Evolutionary conservation across 1,139 yeast genomes (phyloP).

Genomic region (Sporopachydermia cereana): DNA sequence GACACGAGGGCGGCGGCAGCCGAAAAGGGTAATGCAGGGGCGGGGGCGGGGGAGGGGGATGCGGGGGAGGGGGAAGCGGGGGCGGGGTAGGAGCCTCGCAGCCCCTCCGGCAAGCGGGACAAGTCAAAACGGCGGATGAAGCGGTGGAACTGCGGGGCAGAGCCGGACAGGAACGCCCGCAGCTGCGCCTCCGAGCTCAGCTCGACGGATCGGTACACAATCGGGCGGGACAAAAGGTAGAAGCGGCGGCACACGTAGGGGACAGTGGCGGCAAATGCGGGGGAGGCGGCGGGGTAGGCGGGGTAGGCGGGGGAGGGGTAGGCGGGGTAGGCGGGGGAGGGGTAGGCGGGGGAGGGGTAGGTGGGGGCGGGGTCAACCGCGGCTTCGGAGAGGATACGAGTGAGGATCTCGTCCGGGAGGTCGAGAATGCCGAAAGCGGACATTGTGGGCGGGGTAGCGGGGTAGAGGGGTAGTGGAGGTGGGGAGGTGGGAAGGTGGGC

Average conservation of each 20-base stretch:
- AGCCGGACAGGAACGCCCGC: not conserved
- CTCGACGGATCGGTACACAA: not conserved
- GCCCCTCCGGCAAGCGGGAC: not conserved
- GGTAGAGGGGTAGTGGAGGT: too few species aligned
- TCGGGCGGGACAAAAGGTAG: not conserved
- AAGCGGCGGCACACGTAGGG: constrained; percentile 1
- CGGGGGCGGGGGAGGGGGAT: not conserved
- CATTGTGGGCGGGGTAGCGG: too few species aligned
- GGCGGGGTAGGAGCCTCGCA: not conserved
- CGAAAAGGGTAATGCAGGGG: not conserved
- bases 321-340: too few species aligned
- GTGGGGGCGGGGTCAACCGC: not conserved
- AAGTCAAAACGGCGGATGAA: not conserved
- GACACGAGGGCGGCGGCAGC: not conserved
- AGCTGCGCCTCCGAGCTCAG: not conserved
- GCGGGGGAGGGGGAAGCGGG: not conserved
- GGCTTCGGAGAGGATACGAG: not conserved
- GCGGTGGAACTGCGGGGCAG: not conserved
- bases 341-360: not conserved
- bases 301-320: not conserved
- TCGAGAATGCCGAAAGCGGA: not conserved
- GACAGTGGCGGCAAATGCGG: not conserved
- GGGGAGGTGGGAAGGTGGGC: too few species aligned
- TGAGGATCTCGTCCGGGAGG: constrained; percentile 1
- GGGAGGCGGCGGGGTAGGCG: too few species aligned